These are phyloP conservation scores for Lasiosphaeria hispida DNA, from an alignment of 495 filamentous ascomycete genomes.

Conservation along the genomic window DNA sequence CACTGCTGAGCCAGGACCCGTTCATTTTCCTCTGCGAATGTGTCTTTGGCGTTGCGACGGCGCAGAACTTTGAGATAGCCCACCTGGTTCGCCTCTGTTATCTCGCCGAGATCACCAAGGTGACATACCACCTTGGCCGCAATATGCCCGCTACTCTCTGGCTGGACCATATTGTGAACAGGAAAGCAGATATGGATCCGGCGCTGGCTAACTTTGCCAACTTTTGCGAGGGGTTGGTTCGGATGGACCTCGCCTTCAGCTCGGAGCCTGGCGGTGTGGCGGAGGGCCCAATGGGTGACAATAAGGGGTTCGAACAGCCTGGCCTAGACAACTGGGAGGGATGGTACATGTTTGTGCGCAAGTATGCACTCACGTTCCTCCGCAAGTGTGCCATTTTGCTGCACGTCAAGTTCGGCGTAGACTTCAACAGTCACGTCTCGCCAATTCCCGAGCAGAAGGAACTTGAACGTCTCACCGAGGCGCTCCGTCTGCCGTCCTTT, in stretches of 20 bases:
- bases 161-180: conserved; percentile 35
- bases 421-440: conserved; percentile 75
- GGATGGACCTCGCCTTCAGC: conserved; percentile 29
- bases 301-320: conserved; percentile 43
- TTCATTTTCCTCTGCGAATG: conserved; percentile 87
- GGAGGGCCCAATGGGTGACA: conserved; percentile 23
- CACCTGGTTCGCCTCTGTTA: conserved; percentile 89
- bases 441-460: conserved; percentile 66
- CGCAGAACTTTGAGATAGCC: conserved; percentile 65
- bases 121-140: conserved; percentile 52
- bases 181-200: conserved; percentile 30
- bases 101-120: conserved; percentile 85
- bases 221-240: conserved; percentile 39
- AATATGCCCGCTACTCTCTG: conserved; percentile 39
- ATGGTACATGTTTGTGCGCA: conserved; percentile 55
- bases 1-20: conserved; percentile 72
- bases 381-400: conserved; percentile 82
- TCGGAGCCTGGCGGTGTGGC: conserved; percentile 7
- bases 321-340: conserved; percentile 40
- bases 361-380: conserved; percentile 85
- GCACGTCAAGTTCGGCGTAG: conserved; percentile 82
- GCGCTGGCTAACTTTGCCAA: conserved; percentile 43
- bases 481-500: conserved; percentile 71
- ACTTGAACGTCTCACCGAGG: conserved; percentile 74
- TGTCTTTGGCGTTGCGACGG: conserved; percentile 54